These are phyloP conservation scores for Pueraria montana DNA, from an alignment of 306 rosid species.

Conservation along the genomic window DNA sequence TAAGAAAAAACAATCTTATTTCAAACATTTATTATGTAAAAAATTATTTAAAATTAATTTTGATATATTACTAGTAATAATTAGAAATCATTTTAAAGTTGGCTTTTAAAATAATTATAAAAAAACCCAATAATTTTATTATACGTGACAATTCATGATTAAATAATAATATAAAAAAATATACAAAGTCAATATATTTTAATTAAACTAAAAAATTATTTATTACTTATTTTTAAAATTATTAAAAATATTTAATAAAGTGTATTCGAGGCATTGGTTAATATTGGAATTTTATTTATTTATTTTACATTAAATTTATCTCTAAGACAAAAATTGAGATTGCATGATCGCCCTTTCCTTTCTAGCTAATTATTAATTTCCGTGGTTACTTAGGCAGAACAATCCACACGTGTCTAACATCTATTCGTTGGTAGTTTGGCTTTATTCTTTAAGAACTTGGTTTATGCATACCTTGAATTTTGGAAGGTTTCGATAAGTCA, in stretches of 20 bases:
- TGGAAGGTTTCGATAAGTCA: background rate
- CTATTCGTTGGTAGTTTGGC: background rate
- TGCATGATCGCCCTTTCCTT: background rate
- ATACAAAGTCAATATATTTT: no score
- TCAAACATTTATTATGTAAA: no score
- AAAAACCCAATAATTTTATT: background rate
- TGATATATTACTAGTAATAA: background rate
- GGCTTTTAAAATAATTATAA: background rate
- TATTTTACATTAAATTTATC: background rate
- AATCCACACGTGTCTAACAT: background rate
- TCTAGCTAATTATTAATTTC: background rate
- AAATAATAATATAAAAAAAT: no score
- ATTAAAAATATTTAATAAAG: background rate
- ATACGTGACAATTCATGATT: background rate
- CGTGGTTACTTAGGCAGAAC: background rate
- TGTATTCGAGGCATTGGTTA: background rate
- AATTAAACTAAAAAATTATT: no score
- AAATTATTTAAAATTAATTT: background rate
- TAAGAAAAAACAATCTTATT: no score
- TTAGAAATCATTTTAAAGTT: no score
- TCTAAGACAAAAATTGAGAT: background rate
- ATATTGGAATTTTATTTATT: background rate
- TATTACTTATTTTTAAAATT: background rate
- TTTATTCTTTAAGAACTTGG: background rate
- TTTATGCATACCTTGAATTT: constrained; percentile 2